Evolutionary conservation across 352 stramenopile species (phyloP).

Genomic region (Globisporangium canariense): DNA sequence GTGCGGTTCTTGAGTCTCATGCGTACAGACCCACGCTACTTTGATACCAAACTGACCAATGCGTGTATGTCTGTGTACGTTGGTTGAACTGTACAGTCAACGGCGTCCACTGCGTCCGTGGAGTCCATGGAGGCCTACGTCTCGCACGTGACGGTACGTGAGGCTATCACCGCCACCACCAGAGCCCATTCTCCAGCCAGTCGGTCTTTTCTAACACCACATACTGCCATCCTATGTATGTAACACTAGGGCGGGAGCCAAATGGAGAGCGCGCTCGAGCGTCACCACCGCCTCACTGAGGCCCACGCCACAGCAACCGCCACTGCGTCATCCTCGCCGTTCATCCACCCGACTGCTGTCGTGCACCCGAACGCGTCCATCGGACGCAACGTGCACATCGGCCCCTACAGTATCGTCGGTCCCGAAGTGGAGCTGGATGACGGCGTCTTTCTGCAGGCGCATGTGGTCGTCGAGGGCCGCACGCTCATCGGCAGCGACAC

Average conservation of each 20-base stretch:
- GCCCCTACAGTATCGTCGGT: constrained; percentile 70
- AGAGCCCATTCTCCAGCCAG: background rate
- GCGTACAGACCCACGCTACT: too few relatives aligned
- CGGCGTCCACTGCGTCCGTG: constrained; percentile 21
- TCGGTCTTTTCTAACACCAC: background rate
- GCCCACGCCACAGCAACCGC: background rate
- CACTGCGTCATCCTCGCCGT: constrained; percentile 8
- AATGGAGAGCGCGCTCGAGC: constrained; percentile 1
- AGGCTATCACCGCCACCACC: background rate
- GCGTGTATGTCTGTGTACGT: background rate
- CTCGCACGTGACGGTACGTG: constrained; percentile 35
- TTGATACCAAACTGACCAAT: too few relatives aligned
- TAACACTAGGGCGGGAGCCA: constrained; percentile 8
- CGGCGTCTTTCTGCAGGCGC: constrained; percentile 58
- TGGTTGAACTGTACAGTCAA: constrained; percentile 1
- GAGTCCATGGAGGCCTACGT: constrained; percentile 54
- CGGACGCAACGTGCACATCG: constrained; percentile 57
- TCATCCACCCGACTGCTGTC: constrained; percentile 65
- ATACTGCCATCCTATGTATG: background rate
- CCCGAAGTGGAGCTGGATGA: constrained; percentile 67
- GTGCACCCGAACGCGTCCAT: constrained; percentile 62
- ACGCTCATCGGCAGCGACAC: constrained; percentile 56
- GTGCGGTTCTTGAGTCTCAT: background rate
- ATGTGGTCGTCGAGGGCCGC: constrained; percentile 72
- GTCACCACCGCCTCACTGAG: constrained; percentile 10